phyloP scores from a whole-genome alignment of 768 basidiomycete species.

The Kwoniella europaea region DNA sequence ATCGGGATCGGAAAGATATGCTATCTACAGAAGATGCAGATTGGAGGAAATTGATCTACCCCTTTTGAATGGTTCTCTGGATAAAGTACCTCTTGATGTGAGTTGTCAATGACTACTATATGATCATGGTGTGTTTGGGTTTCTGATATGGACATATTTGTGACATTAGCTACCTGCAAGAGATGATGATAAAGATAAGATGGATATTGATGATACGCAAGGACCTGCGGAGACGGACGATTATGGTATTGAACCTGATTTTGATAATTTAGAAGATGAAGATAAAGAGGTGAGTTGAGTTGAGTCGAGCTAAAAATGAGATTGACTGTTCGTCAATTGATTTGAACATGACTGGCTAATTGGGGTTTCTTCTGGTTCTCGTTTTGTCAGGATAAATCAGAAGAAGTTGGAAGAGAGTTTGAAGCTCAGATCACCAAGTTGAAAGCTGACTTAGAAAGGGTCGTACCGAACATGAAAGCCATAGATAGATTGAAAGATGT shows the following conservation, averaged over 20 bases:
- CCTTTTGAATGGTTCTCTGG: slow-evolving; percentile 73
- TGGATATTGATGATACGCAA: slow-evolving; percentile 91
- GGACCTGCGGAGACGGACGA: slow-evolving; percentile 72
- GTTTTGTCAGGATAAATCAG: slow-evolving; percentile 11
- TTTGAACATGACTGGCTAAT: too few species aligned
- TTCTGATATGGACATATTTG: neutral
- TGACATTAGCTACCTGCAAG: slow-evolving; percentile 58
- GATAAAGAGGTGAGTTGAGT: slow-evolving; percentile 74
- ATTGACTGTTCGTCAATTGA: too few species aligned
- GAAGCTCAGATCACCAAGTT: slow-evolving; percentile 70
- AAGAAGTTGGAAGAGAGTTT: slow-evolving; percentile 37
- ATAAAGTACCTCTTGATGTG: slow-evolving; percentile 95
- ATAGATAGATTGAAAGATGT: slow-evolving; percentile 74
- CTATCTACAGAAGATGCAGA: slow-evolving; percentile 87
- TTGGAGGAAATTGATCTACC: slow-evolving; percentile 90
- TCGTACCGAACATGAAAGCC: slow-evolving; percentile 97
- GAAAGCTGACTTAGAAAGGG: slow-evolving; percentile 76
- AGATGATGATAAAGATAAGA: slow-evolving; percentile 82
- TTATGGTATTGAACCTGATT: slow-evolving; percentile 90
- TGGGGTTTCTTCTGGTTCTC: too few species aligned
- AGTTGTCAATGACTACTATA: slow-evolving; percentile 52
- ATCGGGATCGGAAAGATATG: slow-evolving; percentile 78
- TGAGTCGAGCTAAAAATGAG: too few species aligned
- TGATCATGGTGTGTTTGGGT: too few species aligned
- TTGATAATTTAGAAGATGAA: slow-evolving; percentile 89